Evolutionary conservation across 2,329 filamentous ascomycete species (phyloP).

Genomic region (Leptosphaerulina australis): DNA sequence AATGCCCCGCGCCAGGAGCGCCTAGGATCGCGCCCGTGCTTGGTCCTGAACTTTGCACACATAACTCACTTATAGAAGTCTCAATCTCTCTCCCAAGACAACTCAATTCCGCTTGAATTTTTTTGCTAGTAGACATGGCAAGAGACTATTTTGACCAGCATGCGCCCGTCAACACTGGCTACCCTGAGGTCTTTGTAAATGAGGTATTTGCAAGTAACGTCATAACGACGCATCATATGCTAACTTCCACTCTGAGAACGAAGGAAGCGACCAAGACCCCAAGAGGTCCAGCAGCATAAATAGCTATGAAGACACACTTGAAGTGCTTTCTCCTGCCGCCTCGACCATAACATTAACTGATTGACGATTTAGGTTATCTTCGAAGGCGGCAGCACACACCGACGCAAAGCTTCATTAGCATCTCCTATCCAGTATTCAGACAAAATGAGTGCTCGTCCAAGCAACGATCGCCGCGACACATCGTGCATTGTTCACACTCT

Average conservation of each 20-base stretch:
- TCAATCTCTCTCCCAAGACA: neutral
- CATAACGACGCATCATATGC: constrained; percentile 29
- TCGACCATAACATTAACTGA: constrained; percentile 10
- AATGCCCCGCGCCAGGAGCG: constrained; percentile 25
- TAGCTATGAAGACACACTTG: constrained; percentile 51
- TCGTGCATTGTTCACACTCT: constrained; percentile 68
- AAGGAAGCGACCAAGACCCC: constrained; percentile 35
- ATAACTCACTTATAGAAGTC: constrained; percentile 4
- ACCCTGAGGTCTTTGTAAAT: constrained; percentile 18
- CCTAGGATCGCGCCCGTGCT: constrained; percentile 17
- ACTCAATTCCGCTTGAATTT: constrained; percentile 6
- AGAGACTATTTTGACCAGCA: constrained; percentile 30
- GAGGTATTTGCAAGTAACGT: constrained; percentile 36
- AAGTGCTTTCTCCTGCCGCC: constrained; percentile 37
- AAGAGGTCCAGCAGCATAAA: constrained; percentile 34
- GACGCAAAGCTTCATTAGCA: constrained; percentile 66
- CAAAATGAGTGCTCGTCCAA: constrained; percentile 38
- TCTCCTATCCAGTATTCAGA: constrained; percentile 34
- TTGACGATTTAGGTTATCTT: constrained; percentile 59
- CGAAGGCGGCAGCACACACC: constrained; percentile 57
- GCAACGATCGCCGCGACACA: constrained; percentile 51
- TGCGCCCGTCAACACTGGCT: constrained; percentile 20
- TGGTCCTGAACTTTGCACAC: constrained; percentile 10
- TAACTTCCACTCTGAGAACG: constrained; percentile 47
- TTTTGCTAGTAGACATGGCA: constrained; percentile 22